Percentiles rank a stretch among this genome's conserved stretches.
phyloP scores from a whole-genome alignment of 208 protist species.

The Borovskyia barvae region DNA sequence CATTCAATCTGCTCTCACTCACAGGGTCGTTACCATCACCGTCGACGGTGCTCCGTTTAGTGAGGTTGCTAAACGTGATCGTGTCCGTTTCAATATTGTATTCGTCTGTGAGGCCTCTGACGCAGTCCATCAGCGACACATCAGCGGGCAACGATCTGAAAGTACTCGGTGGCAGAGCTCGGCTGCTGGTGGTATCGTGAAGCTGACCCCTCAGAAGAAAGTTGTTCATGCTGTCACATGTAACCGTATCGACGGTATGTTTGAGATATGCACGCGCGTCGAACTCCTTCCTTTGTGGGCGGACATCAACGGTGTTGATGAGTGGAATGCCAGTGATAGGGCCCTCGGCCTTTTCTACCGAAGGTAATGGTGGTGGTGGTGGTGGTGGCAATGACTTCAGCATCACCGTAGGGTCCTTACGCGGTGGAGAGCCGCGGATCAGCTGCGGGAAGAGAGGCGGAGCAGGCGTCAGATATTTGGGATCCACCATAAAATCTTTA shows the following conservation, averaged over 20 bases:
- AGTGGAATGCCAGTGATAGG: constrained; percentile 11
- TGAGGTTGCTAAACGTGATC: not conserved
- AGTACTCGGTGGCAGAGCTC: constrained; percentile 3
- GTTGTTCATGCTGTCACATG: constrained; percentile 14
- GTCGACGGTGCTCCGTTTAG: not conserved
- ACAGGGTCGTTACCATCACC: not conserved
- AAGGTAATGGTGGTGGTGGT: not conserved
- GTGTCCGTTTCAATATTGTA: constrained; percentile 10
- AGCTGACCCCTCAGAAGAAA: constrained; percentile 21
- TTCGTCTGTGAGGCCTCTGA: constrained; percentile 7
- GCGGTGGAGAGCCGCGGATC: not conserved
- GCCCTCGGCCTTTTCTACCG: not conserved
- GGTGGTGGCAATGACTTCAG: too few relatives aligned
- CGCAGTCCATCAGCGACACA: constrained; percentile 17
- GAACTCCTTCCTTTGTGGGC: not conserved
- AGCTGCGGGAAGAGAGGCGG: constrained; percentile 21
- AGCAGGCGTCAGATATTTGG: constrained; percentile 2
- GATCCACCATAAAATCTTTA: constrained; percentile 27
- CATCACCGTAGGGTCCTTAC: constrained; percentile 23
- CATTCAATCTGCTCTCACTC: not conserved
- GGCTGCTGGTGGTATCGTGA: not conserved
- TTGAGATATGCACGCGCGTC: constrained; percentile 4
- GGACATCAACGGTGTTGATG: not conserved
- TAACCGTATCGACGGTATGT: not conserved
- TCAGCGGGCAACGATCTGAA: not conserved